Conservation (phyloP, 2,329 filamentous ascomycete species). For the Penicillium sp. region DNA sequence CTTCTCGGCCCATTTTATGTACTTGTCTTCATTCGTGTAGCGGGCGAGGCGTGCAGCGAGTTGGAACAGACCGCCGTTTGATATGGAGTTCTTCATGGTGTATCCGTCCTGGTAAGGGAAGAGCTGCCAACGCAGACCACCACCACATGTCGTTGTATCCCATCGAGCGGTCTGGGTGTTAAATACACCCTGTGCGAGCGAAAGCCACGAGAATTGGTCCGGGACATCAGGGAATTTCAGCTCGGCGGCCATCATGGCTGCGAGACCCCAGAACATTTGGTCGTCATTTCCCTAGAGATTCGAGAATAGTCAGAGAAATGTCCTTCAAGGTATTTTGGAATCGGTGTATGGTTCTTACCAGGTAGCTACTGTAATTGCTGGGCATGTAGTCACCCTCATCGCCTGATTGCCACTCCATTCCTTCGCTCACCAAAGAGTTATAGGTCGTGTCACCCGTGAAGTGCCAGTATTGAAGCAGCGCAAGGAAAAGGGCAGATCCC, state of each 20-base stretch:
- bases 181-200: constrained; percentile 70
- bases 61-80: constrained; percentile 81
- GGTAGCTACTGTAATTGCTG: constrained; percentile 38
- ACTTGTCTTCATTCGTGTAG: constrained; percentile 63
- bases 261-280: constrained; percentile 69
- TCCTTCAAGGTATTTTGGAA: background rate
- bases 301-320: background rate
- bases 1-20: constrained; percentile 61
- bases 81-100: constrained; percentile 78
- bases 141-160: constrained; percentile 66
- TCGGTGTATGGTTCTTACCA: constrained; percentile 10
- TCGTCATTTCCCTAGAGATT: constrained; percentile 62
- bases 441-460: constrained; percentile 64
- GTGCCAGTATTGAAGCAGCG: constrained; percentile 69
- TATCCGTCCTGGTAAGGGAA: constrained; percentile 74
- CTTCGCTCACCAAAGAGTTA: constrained; percentile 56
- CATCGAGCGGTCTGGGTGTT: constrained; percentile 69
- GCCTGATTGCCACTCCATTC: constrained; percentile 37
- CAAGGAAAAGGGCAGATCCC: constrained; percentile 66
- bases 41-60: constrained; percentile 73
- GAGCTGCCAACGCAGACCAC: constrained; percentile 81
- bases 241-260: constrained; percentile 67
- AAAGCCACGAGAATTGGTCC: constrained; percentile 42
- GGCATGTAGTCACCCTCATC: constrained; percentile 40
- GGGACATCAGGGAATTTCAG: constrained; percentile 62